Conservation (phyloP, 148 eudicot species). For the Bassia scoparia region DNA sequence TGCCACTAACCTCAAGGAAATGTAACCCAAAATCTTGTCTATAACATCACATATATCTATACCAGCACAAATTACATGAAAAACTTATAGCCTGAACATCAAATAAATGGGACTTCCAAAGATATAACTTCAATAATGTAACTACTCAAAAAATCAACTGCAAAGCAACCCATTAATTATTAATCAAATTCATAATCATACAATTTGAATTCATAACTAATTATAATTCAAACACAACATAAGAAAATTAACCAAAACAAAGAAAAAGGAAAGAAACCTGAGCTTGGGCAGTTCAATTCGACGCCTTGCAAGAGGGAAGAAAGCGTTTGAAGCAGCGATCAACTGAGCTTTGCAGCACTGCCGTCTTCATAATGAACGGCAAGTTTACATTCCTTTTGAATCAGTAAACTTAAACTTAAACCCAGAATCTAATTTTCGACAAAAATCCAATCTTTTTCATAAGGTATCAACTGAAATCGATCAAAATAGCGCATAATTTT, state of each 20-base stretch:
- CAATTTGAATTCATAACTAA: background rate
- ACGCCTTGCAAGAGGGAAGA: slow-evolving; percentile 96
- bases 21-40: too few relatives aligned
- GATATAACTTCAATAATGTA: background rate
- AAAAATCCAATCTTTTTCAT: too few relatives aligned
- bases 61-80: background rate
- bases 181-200: background rate
- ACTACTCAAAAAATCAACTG: background rate
- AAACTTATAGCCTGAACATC: background rate
- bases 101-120: background rate
- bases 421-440: too few relatives aligned
- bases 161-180: background rate
- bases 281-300: slow-evolving; percentile 98
- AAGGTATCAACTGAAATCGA: too few relatives aligned
- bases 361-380: slow-evolving; percentile 99
- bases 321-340: slow-evolving; percentile 92
- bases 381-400: too few relatives aligned
- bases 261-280: slow-evolving; percentile 40
- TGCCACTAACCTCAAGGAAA: too few relatives aligned
- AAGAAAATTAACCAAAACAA: background rate
- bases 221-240: background rate
- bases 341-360: slow-evolving; percentile 87
- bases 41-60: too few relatives aligned
- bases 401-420: too few relatives aligned
- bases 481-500: too few relatives aligned